Base-by-base conservation (phyloP, 768 basidiomycete genomes). In the Lactarius indigo region DNA sequence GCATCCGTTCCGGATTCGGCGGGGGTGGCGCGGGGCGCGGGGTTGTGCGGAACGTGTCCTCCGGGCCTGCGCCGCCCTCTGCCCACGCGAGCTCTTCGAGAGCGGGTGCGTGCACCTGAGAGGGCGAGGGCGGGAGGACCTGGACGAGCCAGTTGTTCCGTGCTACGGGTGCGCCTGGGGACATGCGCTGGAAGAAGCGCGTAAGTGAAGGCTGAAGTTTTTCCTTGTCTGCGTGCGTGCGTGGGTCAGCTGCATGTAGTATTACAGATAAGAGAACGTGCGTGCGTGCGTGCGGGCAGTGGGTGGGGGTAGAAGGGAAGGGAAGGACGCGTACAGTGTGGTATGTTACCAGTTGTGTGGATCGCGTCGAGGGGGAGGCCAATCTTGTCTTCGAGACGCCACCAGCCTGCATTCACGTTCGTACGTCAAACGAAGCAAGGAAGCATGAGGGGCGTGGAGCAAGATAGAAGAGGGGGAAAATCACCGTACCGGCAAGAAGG, bases 341-440 rank as follows among this genome's bases (percentile, higher is more conserved):
- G 89, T 44, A 92, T 91, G 72, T 87, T 78, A 31, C 91, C 90
- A 31, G 81, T 79, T 63, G 79, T 75, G 75, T 92, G 90, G 52
- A 92, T 91, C 62, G 90, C 86, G 62, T 90, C 86, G 42, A 92
- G 77, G 26, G 86, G 79, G 71, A 87, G 78, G 8, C 90, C 92
- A 62, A 90, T 84, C 77, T 92, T 92, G 76, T 92, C 90, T 69
- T 82, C 74, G 77, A 92, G 80, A 20, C 90, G 82, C 91, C 91
- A 92, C 68, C 85, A 87, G 28, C 91, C 91, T 89, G 72, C 50
- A 39, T 28, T 50, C 39, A 47, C 35, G 52, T 42, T 28, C 23
- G 33, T 52, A 50, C 23, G 50, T 54, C 42, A 33, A 55, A 10
- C n/a, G 33, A 41, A 52, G 67, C 64, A 66, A 68, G 5, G 42